A percentile compares a stretch with the other conserved stretches of the same genome.
Evolutionary conservation across 2,329 filamentous ascomycete species (phyloP).

Genomic region (Aspergillus ibericus): DNA sequence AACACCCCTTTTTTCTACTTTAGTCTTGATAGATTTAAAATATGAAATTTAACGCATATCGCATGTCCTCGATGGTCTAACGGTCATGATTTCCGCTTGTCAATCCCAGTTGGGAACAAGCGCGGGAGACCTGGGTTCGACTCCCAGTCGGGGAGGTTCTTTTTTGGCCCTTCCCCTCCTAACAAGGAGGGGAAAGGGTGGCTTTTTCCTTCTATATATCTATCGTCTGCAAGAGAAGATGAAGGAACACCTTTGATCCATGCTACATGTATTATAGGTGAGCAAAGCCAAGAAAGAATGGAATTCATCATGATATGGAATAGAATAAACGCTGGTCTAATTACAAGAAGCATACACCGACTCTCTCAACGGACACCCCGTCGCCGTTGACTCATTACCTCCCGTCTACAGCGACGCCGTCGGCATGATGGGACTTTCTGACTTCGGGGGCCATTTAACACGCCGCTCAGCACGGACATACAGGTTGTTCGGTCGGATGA

Average conservation of each 20-base stretch:
- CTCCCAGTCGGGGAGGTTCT: slow-evolving; percentile 4
- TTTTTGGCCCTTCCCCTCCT: not conserved
- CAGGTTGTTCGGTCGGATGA: slow-evolving; percentile 31
- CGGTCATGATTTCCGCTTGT: slow-evolving; percentile 11
- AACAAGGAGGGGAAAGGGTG: no score
- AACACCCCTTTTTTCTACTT: no score
- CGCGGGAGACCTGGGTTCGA: slow-evolving; percentile 10
- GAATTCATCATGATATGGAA: not conserved
- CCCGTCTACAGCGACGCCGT: not conserved
- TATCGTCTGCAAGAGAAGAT: no score
- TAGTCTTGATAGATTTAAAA: no score
- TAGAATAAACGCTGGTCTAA: not conserved
- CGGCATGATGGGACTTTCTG: not conserved
- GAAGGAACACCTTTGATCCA: no score
- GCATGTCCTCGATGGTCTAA: slow-evolving; percentile 5
- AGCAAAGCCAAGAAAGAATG: not conserved
- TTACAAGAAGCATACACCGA: not conserved
- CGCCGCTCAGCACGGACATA: slow-evolving; percentile 20
- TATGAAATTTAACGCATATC: no score
- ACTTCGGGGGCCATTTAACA: slow-evolving; percentile 25
- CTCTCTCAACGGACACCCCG: not conserved
- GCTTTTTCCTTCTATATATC: no score
- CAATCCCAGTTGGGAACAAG: not conserved
- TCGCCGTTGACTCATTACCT: not conserved
- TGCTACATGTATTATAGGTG: no score